Percentiles rank a stretch among this genome's conserved stretches.
Evolutionary conservation across 306 rosid species (phyloP).

Genomic region (Begonia masoniana): DNA sequence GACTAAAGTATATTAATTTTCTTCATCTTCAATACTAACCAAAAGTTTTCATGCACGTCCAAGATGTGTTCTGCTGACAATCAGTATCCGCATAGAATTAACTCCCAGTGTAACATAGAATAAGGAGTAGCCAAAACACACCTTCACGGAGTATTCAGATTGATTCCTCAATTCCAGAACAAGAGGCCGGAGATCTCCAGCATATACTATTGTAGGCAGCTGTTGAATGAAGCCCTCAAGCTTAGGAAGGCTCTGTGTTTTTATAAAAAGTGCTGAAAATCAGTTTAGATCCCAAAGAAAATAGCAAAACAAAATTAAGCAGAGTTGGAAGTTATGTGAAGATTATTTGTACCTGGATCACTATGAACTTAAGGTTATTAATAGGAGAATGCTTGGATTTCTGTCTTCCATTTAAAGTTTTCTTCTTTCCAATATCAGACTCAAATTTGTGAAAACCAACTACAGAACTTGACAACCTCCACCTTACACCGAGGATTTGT

Average conservation of each 20-base stretch:
- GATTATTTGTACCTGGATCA: constrained; percentile 55
- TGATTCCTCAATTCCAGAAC: constrained; percentile 76
- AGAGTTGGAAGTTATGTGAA: constrained; percentile 4
- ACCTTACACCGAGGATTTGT: constrained; percentile 70
- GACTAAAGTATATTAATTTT: too few species aligned
- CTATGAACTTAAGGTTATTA: constrained; percentile 63
- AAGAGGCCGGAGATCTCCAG: constrained; percentile 65
- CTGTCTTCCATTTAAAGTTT: constrained; percentile 36
- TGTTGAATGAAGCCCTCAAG: constrained; percentile 57
- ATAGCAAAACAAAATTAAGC: neutral
- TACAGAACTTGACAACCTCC: constrained; percentile 75
- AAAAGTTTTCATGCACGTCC: too few species aligned
- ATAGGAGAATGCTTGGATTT: constrained; percentile 27
- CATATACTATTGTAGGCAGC: constrained; percentile 57
- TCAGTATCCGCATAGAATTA: too few species aligned
- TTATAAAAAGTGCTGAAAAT: constrained; percentile 7
- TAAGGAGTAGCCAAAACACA: constrained; percentile 9
- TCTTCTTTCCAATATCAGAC: constrained; percentile 40
- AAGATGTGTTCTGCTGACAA: too few species aligned
- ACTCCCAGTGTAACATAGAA: too few species aligned
- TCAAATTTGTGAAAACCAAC: constrained; percentile 74
- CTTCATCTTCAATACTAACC: too few species aligned
- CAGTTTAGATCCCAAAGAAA: constrained; percentile 10
- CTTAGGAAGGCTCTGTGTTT: constrained; percentile 77
- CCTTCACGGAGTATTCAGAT: constrained; percentile 71